These are phyloP conservation scores for Lepidium aucheri DNA, from an alignment of 345 rosid species.

Conservation along the genomic window DNA sequence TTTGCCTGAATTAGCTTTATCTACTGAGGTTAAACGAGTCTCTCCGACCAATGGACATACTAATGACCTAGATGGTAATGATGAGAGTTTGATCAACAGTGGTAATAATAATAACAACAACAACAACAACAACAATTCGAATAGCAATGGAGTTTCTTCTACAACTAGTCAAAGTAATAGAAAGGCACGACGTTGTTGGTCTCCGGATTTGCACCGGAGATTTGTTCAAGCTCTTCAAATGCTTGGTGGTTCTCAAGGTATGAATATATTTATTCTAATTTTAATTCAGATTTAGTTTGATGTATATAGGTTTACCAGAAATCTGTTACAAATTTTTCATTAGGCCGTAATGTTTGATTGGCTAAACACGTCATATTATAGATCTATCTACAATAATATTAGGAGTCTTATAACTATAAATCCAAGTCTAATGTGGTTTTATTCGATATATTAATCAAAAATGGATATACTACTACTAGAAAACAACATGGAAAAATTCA, in stretches of 20 bases:
- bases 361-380: background rate
- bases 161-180: slow-evolving; percentile 51
- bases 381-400: too few species aligned
- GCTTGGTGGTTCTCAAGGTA: slow-evolving; percentile 99
- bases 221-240: slow-evolving; percentile 93
- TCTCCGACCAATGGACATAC: slow-evolving; percentile 22
- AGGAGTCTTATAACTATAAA: background rate
- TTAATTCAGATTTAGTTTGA: background rate
- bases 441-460: background rate
- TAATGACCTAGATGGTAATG: slow-evolving; percentile 20
- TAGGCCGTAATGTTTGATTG: background rate
- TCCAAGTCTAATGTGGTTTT: background rate
- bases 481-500: too few species aligned
- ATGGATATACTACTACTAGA: too few species aligned
- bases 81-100: slow-evolving; percentile 7
- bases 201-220: slow-evolving; percentile 95
- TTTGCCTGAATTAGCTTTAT: slow-evolving; percentile 63
- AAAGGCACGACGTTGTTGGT: slow-evolving; percentile 98
- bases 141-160: slow-evolving; percentile 15
- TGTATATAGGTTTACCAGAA: background rate
- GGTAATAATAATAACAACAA: slow-evolving; percentile 5
- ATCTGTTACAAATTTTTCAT: background rate
- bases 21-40: slow-evolving; percentile 50
- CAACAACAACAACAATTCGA: slow-evolving; percentile 12
- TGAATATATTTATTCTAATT: background rate